Evolutionary conservation across 192 early-diverging fungal genomes (phyloP), one percentile per base, ranked within the genome.

Genomic region (Entomortierella lignicola): DNA sequence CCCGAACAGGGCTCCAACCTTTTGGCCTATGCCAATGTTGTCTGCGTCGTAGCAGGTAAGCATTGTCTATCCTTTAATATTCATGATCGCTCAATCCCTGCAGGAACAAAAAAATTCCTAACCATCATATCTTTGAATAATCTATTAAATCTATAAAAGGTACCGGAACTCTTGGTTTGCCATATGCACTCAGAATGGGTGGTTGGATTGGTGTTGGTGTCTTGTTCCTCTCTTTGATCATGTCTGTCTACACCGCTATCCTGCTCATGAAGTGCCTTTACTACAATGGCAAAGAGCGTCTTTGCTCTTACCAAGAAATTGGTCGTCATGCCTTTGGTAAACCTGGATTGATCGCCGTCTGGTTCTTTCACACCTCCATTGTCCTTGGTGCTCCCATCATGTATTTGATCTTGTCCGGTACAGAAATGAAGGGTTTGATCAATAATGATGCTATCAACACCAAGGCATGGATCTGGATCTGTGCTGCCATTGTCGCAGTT

Each of bases 131-230:
- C 34, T 37, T 37, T 23, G 43, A 17, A 34, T 44, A 17, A 41
- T 48, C 11, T 7, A 47, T 20, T 29, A n/a, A n/a, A n/a, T n/a
- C 15, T 50, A 21, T 29, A 26, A 17, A 52, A 75, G 94, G 94
- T 42, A 92, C 91, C 11, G 95, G 95, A 15, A 88, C 93, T 27
- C 86, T 95, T 26, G 93, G 94, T 71, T 84, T 96, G 21, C 95
- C 95, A 2, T 95, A 91, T 71, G 91, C 94, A 6, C 84, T 96
- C 18, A 85, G 74, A 42, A 82, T 89, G 39, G 87, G 90, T 60
- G 95, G 95, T 0, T 96, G 95, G 95, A 75, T 90, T 27, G 91
- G 91, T 34, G 60, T 91, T 8, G 66, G 88, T n/a, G 81, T 95
- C 66, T 82, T 96, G 32, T 42, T 90, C 21, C 83, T 94, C 42